A percentile compares a stretch with the other conserved stretches of the same genome.
Conservation (phyloP, 1,284 basidiomycete species). For the Melampsora larici-populina region DNA sequence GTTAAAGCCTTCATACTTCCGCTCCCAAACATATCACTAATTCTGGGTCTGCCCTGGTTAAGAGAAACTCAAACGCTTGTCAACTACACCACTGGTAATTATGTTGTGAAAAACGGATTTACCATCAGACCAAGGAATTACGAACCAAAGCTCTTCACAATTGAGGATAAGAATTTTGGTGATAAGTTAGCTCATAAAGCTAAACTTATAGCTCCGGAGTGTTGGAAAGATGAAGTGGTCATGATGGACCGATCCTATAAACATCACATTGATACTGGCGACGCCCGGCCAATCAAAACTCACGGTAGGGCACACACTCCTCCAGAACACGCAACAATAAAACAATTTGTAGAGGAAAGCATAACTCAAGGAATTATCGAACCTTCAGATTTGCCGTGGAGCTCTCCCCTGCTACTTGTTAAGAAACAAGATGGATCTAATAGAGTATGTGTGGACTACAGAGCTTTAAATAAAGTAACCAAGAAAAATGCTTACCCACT, state of each 20-base stretch:
- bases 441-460: slow-evolving; percentile 10
- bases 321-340: slow-evolving; percentile 3
- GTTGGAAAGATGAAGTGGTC: no score
- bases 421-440: neutral
- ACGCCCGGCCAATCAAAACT: neutral
- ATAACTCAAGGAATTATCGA: slow-evolving; percentile 5
- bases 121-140: neutral
- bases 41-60: slow-evolving; percentile 1
- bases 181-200: neutral
- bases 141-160: neutral
- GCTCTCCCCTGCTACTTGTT: neutral
- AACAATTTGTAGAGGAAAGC: neutral
- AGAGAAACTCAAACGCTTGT: no score
- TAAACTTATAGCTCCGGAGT: no score
- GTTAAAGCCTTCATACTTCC: slow-evolving; percentile 1
- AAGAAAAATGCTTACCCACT: slow-evolving; percentile 10
- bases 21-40: neutral
- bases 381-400: no score
- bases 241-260: no score
- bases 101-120: neutral
- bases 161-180: neutral
- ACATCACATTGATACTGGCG: slow-evolving; percentile 8
- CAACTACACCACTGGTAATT: no score
- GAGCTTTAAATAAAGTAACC: slow-evolving; percentile 4
- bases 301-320: neutral